phyloP scores from a whole-genome alignment of 306 rosid species.

The Quercus rubra region DNA sequence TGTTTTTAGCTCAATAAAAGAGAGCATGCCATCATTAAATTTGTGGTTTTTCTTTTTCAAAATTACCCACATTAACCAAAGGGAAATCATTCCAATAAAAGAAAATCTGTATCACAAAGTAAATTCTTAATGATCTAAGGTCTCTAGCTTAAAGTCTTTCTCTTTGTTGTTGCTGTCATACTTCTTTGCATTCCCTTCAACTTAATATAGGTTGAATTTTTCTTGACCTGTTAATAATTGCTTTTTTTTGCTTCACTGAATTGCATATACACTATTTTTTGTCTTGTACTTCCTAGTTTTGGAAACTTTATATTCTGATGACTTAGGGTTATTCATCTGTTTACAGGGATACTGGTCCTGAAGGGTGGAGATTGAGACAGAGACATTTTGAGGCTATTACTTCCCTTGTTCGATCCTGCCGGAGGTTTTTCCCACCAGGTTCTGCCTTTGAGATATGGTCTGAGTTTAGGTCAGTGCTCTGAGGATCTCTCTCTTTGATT shows the following conservation, averaged over 20 bases:
- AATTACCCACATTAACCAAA: too few species aligned
- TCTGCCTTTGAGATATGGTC: slow-evolving; percentile 98
- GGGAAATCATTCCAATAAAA: background rate
- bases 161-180: slow-evolving; percentile 10
- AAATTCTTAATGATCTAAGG: background rate
- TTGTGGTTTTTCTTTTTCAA: too few species aligned
- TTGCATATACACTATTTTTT: slow-evolving; percentile 6
- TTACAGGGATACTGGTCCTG: slow-evolving; percentile 94
- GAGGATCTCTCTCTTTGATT: slow-evolving; percentile 21
- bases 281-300: slow-evolving; percentile 3
- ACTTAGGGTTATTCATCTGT: slow-evolving; percentile 28
- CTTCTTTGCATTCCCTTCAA: slow-evolving; percentile 13
- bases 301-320: slow-evolving; percentile 9
- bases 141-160: slow-evolving; percentile 5
- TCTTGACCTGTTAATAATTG: background rate
- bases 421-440: slow-evolving; percentile 88
- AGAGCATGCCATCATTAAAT: too few species aligned
- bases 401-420: slow-evolving; percentile 92
- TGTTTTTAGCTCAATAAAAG: background rate
- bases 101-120: background rate
- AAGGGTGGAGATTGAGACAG: slow-evolving; percentile 96
- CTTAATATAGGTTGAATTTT: background rate
- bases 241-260: slow-evolving; percentile 5
- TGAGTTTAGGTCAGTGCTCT: slow-evolving; percentile 79
- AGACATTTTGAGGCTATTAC: slow-evolving; percentile 87